Evolutionary conservation across 345 rosid species (phyloP), one percentile per base, ranked within the genome.

Genomic region (Arabis alpina): DNA sequence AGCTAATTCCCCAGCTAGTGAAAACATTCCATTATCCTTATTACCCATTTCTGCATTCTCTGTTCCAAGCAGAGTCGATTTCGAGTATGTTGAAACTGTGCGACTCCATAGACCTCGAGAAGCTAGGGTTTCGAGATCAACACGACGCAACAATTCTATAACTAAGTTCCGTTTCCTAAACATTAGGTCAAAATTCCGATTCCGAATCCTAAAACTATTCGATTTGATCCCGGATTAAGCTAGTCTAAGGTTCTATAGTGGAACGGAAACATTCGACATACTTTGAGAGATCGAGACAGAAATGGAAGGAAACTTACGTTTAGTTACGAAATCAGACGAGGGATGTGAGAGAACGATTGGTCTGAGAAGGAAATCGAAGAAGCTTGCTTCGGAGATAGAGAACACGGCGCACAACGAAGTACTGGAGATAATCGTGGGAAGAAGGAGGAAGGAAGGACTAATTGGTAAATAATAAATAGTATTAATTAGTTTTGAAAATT

Each of bases 1-100:
- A 9, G 95, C 98, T 58, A 90, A 72, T 68, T 84, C 75, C 49
- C 79, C 71, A 23, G 98, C 95, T 71, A 92, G 74, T 43, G 91
- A 74, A 69, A 74, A 68, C 6, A 66, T 81, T 14, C 74, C 68
- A 23, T 44, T 51, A 50, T 58, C 63, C 70, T 77, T 80, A 54
- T 52, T 42, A 58, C 53, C 71, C 50, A 15, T 24, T 8, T 42
- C 76, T 41, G 64, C 76, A 44, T 63, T 41, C 54, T 54, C 70
- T 16, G 69, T 63, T 41, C 78, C 71, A 58, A 73, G 55, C n/a
- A 44, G 61, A 36, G 13, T 13, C 10, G 56, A n/a, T 25, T 54
- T 53, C 3, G 68, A 13, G 32, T 36, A 3, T 34, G 68, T 60
- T 54, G 77, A 49, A 30, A 13, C 14, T n/a, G 60, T 7, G n/a